Evolutionary conservation across 129 eudicot genomes (phyloP), one percentile per base, ranked within the genome.

Genomic region (Silybum marianum): DNA sequence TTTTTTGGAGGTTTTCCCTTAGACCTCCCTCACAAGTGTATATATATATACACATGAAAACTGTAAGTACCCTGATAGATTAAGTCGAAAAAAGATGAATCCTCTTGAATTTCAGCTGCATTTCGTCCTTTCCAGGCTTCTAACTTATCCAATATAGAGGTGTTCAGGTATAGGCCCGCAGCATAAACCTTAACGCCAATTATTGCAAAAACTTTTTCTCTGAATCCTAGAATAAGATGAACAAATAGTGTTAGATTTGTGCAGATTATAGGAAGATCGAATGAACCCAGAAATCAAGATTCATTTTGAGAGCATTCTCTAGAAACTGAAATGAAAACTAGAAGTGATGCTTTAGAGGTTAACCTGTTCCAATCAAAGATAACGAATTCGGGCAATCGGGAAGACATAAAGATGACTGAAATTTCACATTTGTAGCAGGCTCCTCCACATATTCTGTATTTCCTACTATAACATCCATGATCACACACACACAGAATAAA

Each of bases 161-260:
- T 85, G 66, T 92, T 83, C 14, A 86, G 66, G 74, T 92, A 95
- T 12, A 95, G 84, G 26, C 94, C 97, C 0, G 97, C 97, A 4
- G 99, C 99, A 83, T 95, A 95, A 14, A 95, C 99, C 87, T 95
- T 95, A 38, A 95, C 94, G 19, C 97, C 97, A 25, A 95, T 85
- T 19, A 95, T 92, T 11, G 97, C 97, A 84, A 95, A 92, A 32
- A 92, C 94, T 58, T 90, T 95, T 71, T 95, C 99, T 83, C 99
- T 87, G 85, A 86, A 95, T 51, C 99, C 99, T 95, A 73, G n/a
- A 28, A 6, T 25, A 24, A 48, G 32, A 77, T 69, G 21, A 9
- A 13, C 18, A 39, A 40, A 36, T 13, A 23, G 48, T 28, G 36
- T 73, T 80, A 48, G 18, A 69, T 9, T 18, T n/a, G 7, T 18